Evolutionary conservation across 805 yeast genomes (phyloP).

Genomic region (Clavispora vitiphila): DNA sequence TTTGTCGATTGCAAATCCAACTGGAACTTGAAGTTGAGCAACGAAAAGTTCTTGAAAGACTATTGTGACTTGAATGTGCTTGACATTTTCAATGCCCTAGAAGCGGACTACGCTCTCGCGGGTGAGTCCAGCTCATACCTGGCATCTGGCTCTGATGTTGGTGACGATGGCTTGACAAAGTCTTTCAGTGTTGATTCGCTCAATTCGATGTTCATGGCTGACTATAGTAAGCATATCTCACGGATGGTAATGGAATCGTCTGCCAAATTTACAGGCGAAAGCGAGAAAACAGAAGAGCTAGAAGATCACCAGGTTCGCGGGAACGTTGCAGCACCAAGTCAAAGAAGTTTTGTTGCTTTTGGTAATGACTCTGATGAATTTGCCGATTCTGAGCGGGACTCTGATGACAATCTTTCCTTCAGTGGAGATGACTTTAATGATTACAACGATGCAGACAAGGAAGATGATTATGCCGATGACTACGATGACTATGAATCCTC

Average conservation of each 20-base stretch:
- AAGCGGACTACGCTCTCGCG: slow-evolving; percentile 9
- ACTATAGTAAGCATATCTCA: slow-evolving; percentile 37
- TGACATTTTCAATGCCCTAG: slow-evolving; percentile 32
- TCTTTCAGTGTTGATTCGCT: slow-evolving; percentile 35
- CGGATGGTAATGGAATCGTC: slow-evolving; percentile 29
- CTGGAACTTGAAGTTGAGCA: slow-evolving; percentile 44
- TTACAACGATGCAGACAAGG: slow-evolving; percentile 32
- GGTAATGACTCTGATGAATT: slow-evolving; percentile 20
- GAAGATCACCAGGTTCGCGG: slow-evolving; percentile 3
- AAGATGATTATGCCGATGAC: slow-evolving; percentile 19
- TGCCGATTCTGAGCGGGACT: slow-evolving; percentile 33
- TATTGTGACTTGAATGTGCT: slow-evolving; percentile 42
- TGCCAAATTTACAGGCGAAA: slow-evolving; percentile 1
- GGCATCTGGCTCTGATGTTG: slow-evolving; percentile 9
- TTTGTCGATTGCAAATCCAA: slow-evolving; percentile 64
- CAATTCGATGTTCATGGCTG: slow-evolving; percentile 34
- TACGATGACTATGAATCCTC: slow-evolving; percentile 8
- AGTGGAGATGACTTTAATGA: slow-evolving; percentile 24
- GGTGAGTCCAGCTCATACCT: slow-evolving; percentile 6
- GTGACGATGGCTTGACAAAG: slow-evolving; percentile 22
- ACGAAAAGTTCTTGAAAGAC: slow-evolving; percentile 41
- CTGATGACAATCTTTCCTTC: slow-evolving; percentile 24
- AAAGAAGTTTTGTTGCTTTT: not conserved
- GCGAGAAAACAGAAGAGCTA: slow-evolving; percentile 4
- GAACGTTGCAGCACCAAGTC: not conserved